phyloP scores from a whole-genome alignment of 768 basidiomycete genomes.

The Leccinum subgranulosum region DNA sequence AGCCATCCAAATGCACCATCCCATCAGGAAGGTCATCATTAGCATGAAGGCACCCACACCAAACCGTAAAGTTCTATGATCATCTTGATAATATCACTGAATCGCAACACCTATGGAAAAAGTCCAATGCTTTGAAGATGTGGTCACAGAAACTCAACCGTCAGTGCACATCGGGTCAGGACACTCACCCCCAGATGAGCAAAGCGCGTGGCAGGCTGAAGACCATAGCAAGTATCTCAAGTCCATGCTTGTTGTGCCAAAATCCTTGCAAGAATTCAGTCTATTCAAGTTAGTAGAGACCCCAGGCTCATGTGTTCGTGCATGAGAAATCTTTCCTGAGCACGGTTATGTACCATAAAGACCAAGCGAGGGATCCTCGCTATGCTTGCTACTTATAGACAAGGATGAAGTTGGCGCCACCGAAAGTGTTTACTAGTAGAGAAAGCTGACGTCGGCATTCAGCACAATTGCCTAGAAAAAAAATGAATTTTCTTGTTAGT shows the following conservation, averaged over 20 bases:
- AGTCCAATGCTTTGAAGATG: conserved; percentile 20
- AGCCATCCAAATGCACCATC: conserved; percentile 41
- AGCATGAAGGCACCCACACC: conserved; percentile 32
- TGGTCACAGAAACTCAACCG: neutral
- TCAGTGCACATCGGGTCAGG: neutral
- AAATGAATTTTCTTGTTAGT: neutral
- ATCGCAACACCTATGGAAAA: conserved; percentile 23
- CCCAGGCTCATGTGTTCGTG: neutral
- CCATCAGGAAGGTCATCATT: conserved; percentile 31
- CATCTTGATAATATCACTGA: conserved; percentile 19
- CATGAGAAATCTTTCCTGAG: conserved; percentile 9
- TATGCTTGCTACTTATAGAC: conserved; percentile 40
- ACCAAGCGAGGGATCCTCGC: too few relatives aligned
- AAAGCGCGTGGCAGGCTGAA: conserved; percentile 55
- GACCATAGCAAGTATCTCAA: conserved; percentile 49
- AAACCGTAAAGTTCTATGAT: conserved; percentile 8
- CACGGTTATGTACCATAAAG: conserved; percentile 40
- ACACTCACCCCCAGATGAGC: conserved; percentile 58
- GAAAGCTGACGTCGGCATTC: conserved; percentile 56
- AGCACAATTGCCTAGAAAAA: conserved; percentile 50
- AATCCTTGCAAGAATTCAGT: conserved; percentile 14
- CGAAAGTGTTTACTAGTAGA: conserved; percentile 51
- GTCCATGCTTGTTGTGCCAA: conserved; percentile 32
- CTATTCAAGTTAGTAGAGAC: conserved; percentile 4
- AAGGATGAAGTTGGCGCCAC: conserved; percentile 19